These are phyloP conservation scores for Pseudocercospora fijiensis DNA, from an alignment of 2,329 filamentous ascomycete genomes.

Conservation along the genomic window DNA sequence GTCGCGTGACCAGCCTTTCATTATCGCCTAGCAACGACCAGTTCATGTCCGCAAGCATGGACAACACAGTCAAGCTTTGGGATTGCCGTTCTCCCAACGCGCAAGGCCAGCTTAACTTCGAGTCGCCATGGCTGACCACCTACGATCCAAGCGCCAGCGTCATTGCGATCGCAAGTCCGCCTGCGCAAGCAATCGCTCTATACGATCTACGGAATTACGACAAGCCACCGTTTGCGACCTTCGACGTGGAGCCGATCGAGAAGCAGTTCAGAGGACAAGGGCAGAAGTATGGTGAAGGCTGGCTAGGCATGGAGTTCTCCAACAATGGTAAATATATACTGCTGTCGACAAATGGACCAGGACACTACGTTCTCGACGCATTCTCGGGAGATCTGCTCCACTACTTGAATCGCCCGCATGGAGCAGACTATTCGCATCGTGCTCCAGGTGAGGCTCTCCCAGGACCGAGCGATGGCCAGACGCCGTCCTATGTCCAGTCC, in stretches of 20 bases:
- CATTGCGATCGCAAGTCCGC: conserved; percentile 83
- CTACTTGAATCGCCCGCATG: conserved; percentile 37
- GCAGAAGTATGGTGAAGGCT: conserved; percentile 57
- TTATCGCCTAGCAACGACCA: conserved; percentile 84
- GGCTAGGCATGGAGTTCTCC: conserved; percentile 92
- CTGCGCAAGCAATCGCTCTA: conserved; percentile 75
- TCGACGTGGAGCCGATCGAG: conserved; percentile 73
- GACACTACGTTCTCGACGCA: conserved; percentile 90
- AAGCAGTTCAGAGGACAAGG: conserved; percentile 51
- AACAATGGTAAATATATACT: conserved; percentile 91
- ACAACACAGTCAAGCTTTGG: conserved; percentile 91
- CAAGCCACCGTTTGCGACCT: conserved; percentile 81
- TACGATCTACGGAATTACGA: conserved; percentile 95
- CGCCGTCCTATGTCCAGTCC: conserved; percentile 54
- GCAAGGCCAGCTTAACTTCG: conserved; percentile 76
- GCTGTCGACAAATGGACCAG: conserved; percentile 76
- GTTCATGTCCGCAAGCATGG: conserved; percentile 87
- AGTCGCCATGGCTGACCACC: conserved; percentile 76
- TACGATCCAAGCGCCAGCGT: conserved; percentile 92
- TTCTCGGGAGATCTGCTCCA: conserved; percentile 70
- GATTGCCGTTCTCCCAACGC: conserved; percentile 77
- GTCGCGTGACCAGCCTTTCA: conserved; percentile 75
- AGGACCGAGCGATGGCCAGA: conserved; percentile 43
- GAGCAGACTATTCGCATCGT: conserved; percentile 30
- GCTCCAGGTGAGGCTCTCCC: conserved; percentile 41